Base-by-base conservation (phyloP, 208 protist species). In the Herpetomonas muscarum region DNA sequence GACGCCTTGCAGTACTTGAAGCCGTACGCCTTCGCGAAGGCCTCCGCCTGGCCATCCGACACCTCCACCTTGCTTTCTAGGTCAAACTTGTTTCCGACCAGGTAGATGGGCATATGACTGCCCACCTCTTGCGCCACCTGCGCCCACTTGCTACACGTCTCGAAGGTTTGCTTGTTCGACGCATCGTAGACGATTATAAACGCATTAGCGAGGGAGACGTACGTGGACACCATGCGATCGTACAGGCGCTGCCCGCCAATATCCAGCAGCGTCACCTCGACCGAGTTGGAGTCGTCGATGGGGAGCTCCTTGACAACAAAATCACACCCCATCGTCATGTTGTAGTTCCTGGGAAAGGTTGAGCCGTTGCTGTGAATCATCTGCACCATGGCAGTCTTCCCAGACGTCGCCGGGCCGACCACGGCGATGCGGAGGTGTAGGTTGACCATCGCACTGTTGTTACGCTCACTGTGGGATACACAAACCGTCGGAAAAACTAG, bases 301-400 rank as follows among this genome's bases (percentile, higher is more conserved):
- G 45, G 36, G 13, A 95, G 47, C 55, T 97, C 88, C 70, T 94
- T 97, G 21, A 94, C 81, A 21, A 87, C 71, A 73, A 97, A 89
- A 44, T 97, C 91, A 59, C 90, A 92, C 4, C 91, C 91, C 70
- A 86, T 81, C 3, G 91, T 97, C 91, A 97, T 95, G n/a, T 93
- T 29, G 63, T 97, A 97, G 54, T 97, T 92, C 50, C 90, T 90
- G 0, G 91, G 89, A 58, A 95, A 97, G 0, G 73, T 74, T 7
- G 78, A 64, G 30, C 91, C 88, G 55, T 92, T 90, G 70, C 84
- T 95, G 66, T 92, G 87, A 6, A 90, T 59, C 85, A 95, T 97
- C 67, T 97, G 86, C 57, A 93, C 88, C 58, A 93, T 85, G 5
- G 88, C 79, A 19, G 86, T 86, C 66, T 97, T 97, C n/a, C 91